These are phyloP conservation scores for Penicillium sp. DNA, from an alignment of 2,329 filamentous ascomycete genomes.

Conservation along the genomic window DNA sequence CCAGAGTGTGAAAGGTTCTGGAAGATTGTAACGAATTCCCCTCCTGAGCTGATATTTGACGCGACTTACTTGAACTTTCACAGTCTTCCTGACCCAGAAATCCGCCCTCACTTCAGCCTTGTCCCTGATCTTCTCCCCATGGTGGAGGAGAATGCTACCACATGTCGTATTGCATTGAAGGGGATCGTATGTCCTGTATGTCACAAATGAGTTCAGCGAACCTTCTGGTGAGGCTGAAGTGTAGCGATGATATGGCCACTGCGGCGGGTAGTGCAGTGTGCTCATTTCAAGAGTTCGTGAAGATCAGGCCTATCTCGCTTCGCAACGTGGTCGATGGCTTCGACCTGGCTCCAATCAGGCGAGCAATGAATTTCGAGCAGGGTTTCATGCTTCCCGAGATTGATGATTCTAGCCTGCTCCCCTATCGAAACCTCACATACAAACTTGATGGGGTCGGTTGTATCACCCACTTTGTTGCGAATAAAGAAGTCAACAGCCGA, in stretches of 20 bases:
- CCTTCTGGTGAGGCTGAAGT: slow-evolving; percentile 60
- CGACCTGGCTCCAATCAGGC: slow-evolving; percentile 17
- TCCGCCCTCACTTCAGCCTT: slow-evolving; percentile 37
- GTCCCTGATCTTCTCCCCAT: too few relatives aligned
- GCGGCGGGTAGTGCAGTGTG: slow-evolving; percentile 45
- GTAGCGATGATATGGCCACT: slow-evolving; percentile 31
- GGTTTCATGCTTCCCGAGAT: slow-evolving; percentile 26
- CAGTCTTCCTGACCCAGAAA: slow-evolving; percentile 42
- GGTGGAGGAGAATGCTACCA: too few relatives aligned
- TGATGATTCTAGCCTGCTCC: slow-evolving; percentile 28
- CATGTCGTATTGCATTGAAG: too few relatives aligned
- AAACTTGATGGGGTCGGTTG: slow-evolving; percentile 20
- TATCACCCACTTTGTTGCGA: too few relatives aligned
- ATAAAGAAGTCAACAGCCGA: too few relatives aligned
- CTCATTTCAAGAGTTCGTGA: slow-evolving; percentile 41
- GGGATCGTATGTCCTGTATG: slow-evolving; percentile 27
- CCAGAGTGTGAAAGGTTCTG: slow-evolving; percentile 46
- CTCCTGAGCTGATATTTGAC: slow-evolving; percentile 48
- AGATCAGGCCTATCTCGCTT: slow-evolving; percentile 28
- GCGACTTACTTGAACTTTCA: slow-evolving; percentile 56
- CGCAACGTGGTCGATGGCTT: slow-evolving; percentile 33
- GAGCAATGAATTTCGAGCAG: slow-evolving; percentile 27
- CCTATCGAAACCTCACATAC: slow-evolving; percentile 37
- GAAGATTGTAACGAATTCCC: slow-evolving; percentile 40
- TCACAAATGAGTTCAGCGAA: slow-evolving; percentile 57